These are phyloP conservation scores for Exophiala sp. DNA, from an alignment of 2,329 filamentous ascomycete genomes.

Conservation along the genomic window DNA sequence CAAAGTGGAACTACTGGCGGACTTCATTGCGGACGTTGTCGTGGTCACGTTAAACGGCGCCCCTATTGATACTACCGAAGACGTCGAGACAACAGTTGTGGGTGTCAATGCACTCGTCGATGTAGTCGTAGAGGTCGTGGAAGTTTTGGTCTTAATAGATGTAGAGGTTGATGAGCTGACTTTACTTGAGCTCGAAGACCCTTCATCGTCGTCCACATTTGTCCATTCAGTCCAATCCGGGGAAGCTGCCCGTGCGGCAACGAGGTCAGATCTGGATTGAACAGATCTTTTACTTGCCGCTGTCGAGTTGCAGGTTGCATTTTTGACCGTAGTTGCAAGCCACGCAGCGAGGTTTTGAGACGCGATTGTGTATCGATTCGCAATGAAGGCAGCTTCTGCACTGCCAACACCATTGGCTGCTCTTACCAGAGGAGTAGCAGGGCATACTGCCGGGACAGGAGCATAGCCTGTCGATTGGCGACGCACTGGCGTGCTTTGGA, in stretches of 20 bases:
- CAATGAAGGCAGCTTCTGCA: conserved; percentile 39
- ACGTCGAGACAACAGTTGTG: too few species aligned
- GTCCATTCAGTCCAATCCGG: neutral
- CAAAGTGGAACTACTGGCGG: neutral
- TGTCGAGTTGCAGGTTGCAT: conserved; percentile 2
- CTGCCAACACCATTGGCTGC: conserved; percentile 36
- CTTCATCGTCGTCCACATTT: neutral
- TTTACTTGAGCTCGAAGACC: neutral
- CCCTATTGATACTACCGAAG: too few species aligned
- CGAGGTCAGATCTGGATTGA: too few species aligned
- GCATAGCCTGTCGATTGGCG: conserved; percentile 31
- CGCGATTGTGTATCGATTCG: conserved; percentile 38
- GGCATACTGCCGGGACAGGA: conserved; percentile 38
- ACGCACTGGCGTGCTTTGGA: conserved; percentile 2
- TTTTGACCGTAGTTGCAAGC: conserved; percentile 27
- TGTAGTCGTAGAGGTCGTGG: neutral
- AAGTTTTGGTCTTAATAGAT: neutral
- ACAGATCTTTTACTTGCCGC: neutral
- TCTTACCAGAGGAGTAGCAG: conserved; percentile 38
- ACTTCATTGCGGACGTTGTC: neutral
- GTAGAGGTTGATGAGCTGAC: neutral
- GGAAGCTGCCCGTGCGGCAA: too few species aligned
- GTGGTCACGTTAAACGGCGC: neutral
- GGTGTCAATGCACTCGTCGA: neutral
- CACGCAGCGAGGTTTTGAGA: conserved; percentile 38